Evolutionary conservation across 2,329 filamentous ascomycete genomes (phyloP), one percentile per base, ranked within the genome.

Genomic region (Aureobasidium sp.): DNA sequence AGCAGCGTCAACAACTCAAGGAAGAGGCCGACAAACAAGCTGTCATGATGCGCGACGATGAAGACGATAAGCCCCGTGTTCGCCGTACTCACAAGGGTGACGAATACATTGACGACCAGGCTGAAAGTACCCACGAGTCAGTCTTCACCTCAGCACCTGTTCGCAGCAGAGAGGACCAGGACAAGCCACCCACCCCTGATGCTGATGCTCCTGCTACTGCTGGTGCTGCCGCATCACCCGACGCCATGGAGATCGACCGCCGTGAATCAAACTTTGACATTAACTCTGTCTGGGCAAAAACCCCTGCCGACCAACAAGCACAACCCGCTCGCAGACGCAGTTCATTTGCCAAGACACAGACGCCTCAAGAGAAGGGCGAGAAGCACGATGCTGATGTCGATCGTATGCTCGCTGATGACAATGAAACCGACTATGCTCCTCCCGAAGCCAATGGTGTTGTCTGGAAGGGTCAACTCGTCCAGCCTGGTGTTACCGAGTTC

Each of bases 51-150:
- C 84, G 90, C 41, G 75, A 78, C 15, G 84, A 89, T 22, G 85
- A 89, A 20, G 57, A 60, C 44, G 82, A 84, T 53, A 91, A 84
- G 1, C 89, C 92, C 4, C 86, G 91, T 3, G 87, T 97, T 62
- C 84, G 91, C 69, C 86, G 90, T 67, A 97, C 93, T 2, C 93
- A 97, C 78, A 97, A 97, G 74, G 94, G 94, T 14, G 92, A 97
- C 63, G 94, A 97, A 72, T 75, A 96, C 17, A 82, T 97, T 17
- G 91, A 93, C 65, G 86, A 88, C 49, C 90, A 95, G 37, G 80
- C 76, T 55, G 75, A 80, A 64, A 70, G 71, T 63, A 70, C 76
- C 37, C 74, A 63, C 47, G 66, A 63, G 31, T 77, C 78, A 7
- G 74, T 79, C 37, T 79, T 79, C 62, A 77, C 76, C n/a, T 73